phyloP scores from a whole-genome alignment of 2,329 filamentous ascomycete genomes.

The Cercospora sesami region DNA sequence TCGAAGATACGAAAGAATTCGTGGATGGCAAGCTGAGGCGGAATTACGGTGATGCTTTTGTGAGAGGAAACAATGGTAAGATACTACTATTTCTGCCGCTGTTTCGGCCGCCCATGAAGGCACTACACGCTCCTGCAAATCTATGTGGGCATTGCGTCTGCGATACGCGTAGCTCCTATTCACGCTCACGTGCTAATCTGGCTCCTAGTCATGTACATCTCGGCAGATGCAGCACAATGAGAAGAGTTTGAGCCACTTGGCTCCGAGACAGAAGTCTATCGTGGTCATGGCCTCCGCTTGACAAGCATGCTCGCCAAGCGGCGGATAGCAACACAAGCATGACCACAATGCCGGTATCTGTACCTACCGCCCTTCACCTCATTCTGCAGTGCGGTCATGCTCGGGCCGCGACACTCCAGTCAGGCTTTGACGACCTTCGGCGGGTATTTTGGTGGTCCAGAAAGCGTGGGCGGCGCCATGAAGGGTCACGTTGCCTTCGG shows the following conservation, averaged over 20 bases:
- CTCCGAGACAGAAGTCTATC: background rate
- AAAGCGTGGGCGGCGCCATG: slow-evolving; percentile 65
- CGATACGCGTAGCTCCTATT: background rate
- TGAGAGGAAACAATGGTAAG: slow-evolving; percentile 90
- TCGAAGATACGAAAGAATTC: slow-evolving; percentile 92
- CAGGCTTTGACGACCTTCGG: slow-evolving; percentile 31
- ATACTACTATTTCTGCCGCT: background rate
- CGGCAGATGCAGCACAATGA: slow-evolving; percentile 51
- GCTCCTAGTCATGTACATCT: slow-evolving; percentile 66
- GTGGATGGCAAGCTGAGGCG: slow-evolving; percentile 80
- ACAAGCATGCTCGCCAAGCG: background rate
- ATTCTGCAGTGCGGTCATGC: slow-evolving; percentile 6
- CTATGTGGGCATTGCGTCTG: background rate
- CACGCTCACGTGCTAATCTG: slow-evolving; percentile 16
- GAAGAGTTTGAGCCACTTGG: background rate
- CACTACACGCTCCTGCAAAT: background rate
- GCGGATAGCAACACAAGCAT: background rate
- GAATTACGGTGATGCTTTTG: slow-evolving; percentile 90
- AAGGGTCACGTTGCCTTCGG: slow-evolving; percentile 61
- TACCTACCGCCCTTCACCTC: background rate
- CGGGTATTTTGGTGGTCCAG: slow-evolving; percentile 57
- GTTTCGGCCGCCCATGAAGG: background rate
- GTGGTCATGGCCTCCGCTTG: background rate
- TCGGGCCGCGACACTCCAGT: slow-evolving; percentile 26
- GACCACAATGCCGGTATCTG: background rate